Conservation (phyloP, 495 filamentous ascomycete genomes). For the Penicillium arizonense region DNA sequence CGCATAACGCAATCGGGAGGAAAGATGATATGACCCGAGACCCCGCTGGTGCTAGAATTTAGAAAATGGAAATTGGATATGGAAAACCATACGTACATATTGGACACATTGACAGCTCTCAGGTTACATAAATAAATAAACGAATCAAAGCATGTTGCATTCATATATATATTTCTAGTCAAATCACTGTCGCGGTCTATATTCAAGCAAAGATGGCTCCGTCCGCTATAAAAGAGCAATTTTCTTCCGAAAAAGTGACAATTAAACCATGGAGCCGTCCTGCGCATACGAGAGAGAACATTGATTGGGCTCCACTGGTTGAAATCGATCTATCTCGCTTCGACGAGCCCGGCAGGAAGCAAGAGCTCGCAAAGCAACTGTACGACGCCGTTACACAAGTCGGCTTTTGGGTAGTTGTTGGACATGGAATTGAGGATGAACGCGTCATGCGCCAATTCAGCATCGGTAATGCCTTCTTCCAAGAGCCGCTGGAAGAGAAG, state of each 20-base stretch:
- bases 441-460: conserved; percentile 38
- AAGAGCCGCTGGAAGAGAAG: conserved; percentile 32
- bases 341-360: conserved; percentile 49
- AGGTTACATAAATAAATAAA: no score
- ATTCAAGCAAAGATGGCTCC: conserved; percentile 26
- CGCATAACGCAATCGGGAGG: conserved; percentile 19
- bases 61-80: no score
- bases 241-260: conserved; percentile 7
- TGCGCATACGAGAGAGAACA: conserved; percentile 25
- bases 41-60: conserved; percentile 9
- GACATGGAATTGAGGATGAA: conserved; percentile 34
- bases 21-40: conserved; percentile 17
- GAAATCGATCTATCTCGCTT: conserved; percentile 54
- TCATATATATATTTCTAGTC: no score
- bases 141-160: no score
- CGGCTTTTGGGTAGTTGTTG: conserved; percentile 35
- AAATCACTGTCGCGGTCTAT: not conserved
- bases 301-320: conserved; percentile 52
- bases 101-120: no score
- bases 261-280: conserved; percentile 42
- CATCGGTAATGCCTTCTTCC: conserved; percentile 40
- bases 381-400: conserved; percentile 53
- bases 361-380: conserved; percentile 52
- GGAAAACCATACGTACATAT: no score
- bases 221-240: conserved; percentile 22